A percentile compares a stretch with the other conserved stretches of the same genome.
Evolutionary conservation across 2,329 filamentous ascomycete species (phyloP).

Genomic region (Rugonectria rugulosa): DNA sequence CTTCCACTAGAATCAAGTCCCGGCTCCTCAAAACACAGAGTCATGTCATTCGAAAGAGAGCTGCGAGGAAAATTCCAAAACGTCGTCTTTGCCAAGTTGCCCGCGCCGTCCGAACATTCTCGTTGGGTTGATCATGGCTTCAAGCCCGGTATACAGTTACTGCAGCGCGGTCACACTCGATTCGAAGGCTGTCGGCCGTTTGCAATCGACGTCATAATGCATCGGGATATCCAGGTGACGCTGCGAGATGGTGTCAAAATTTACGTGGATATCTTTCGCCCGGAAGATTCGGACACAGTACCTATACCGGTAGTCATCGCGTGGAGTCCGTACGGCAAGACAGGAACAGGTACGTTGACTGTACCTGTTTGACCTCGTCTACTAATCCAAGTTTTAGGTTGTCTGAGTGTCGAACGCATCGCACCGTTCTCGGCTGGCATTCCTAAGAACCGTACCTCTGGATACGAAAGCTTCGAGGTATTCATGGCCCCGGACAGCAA

Average conservation of each 20-base stretch:
- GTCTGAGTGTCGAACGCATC: neutral
- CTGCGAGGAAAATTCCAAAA: no score
- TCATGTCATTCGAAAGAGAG: no score
- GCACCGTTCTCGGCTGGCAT: conserved; percentile 1
- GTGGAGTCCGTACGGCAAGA: conserved; percentile 7
- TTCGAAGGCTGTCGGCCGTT: neutral
- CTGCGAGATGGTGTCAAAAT: conserved; percentile 8
- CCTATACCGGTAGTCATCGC: neutral
- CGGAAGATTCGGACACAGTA: neutral
- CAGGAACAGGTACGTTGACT: neutral
- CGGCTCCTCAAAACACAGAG: no score
- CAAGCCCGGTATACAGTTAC: no score
- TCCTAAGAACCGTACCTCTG: neutral
- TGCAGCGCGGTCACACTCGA: neutral
- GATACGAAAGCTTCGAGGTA: conserved; percentile 12
- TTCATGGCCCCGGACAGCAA: no score
- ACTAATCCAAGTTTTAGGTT: no score
- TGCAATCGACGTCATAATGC: neutral
- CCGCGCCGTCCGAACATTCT: no score
- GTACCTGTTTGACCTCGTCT: no score
- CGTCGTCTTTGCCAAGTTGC: no score
- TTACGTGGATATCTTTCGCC: conserved; percentile 1
- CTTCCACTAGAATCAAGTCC: no score
- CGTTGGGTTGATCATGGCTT: no score
- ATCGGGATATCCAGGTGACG: neutral